phyloP scores from a whole-genome alignment of 169 alveolate species.

The Plasmodium yoelii region DNA sequence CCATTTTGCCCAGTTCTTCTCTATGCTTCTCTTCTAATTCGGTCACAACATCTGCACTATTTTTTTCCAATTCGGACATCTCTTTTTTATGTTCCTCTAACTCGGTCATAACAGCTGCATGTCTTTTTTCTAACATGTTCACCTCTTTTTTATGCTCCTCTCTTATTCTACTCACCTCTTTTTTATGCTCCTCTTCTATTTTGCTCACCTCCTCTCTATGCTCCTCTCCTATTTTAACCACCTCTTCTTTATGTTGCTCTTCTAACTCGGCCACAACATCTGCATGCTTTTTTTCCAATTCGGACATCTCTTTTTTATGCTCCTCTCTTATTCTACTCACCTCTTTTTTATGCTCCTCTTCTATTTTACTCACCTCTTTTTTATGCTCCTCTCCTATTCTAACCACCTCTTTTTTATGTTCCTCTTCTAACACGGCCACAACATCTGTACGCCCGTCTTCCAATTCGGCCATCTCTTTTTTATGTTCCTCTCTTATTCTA shows the following conservation, averaged over 20 bases:
- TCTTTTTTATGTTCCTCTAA: too few relatives aligned
- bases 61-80: too few relatives aligned
- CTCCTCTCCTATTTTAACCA: background rate
- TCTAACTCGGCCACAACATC: background rate
- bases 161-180: background rate
- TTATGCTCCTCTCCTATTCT: too few relatives aligned
- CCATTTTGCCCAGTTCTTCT: background rate
- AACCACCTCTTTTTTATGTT: background rate
- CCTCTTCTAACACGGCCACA: background rate
- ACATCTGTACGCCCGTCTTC: background rate
- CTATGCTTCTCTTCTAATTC: background rate
- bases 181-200: too few relatives aligned
- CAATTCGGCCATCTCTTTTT: background rate
- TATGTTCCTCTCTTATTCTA: background rate
- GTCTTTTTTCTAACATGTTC: background rate
- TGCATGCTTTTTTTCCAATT: background rate
- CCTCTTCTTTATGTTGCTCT: conserved; percentile 3
- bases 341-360: background rate
- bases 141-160: too few relatives aligned
- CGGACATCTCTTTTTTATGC: background rate
- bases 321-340: background rate
- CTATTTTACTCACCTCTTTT: background rate
- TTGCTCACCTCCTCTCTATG: too few relatives aligned
- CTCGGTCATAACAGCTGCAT: background rate
- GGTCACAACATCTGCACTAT: too few relatives aligned